Conservation (phyloP, 2,329 filamentous ascomycete species). For the Didymella sp. region DNA sequence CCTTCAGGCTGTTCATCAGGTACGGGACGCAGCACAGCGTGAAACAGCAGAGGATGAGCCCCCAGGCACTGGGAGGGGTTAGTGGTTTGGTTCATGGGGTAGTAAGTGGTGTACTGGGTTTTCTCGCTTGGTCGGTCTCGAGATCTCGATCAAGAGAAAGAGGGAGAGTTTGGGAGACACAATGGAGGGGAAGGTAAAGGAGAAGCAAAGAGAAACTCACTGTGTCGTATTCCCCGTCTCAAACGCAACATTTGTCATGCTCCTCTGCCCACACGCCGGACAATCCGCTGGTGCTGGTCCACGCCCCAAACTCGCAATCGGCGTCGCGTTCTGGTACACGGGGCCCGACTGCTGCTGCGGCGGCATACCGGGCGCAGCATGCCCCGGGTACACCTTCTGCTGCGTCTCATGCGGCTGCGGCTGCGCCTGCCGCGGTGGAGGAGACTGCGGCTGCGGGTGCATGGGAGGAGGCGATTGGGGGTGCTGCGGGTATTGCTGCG, state of each 20-base stretch:
- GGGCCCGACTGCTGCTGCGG: constrained; percentile 44
- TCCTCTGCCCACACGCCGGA: constrained; percentile 54
- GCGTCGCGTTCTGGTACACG: constrained; percentile 48
- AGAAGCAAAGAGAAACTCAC: constrained; percentile 42
- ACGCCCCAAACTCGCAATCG: constrained; percentile 42
- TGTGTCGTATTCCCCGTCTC: constrained; percentile 53
- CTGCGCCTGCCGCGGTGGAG: constrained; percentile 30
- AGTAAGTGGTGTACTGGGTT: too few species aligned
- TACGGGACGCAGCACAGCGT: constrained; percentile 59
- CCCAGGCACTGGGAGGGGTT: constrained; percentile 53
- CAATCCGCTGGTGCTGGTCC: constrained; percentile 56
- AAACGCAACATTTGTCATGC: constrained; percentile 47
- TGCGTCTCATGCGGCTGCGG: constrained; percentile 3
- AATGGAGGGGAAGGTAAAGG: too few species aligned
- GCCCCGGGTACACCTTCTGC: constrained; percentile 5
- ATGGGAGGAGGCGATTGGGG: not conserved
- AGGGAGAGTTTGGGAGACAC: too few species aligned
- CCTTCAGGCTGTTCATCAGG: constrained; percentile 56
- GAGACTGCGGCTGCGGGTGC: constrained; percentile 21
- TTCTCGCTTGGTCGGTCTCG: too few species aligned
- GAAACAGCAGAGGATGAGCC: constrained; percentile 53
- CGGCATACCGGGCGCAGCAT: constrained; percentile 38
- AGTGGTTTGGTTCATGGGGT: too few species aligned
- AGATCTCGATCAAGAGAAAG: too few species aligned
- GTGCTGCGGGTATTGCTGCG: not conserved